These are phyloP conservation scores for Tricholoma bakamatsutake DNA, from an alignment of 768 basidiomycete species.

Conservation along the genomic window DNA sequence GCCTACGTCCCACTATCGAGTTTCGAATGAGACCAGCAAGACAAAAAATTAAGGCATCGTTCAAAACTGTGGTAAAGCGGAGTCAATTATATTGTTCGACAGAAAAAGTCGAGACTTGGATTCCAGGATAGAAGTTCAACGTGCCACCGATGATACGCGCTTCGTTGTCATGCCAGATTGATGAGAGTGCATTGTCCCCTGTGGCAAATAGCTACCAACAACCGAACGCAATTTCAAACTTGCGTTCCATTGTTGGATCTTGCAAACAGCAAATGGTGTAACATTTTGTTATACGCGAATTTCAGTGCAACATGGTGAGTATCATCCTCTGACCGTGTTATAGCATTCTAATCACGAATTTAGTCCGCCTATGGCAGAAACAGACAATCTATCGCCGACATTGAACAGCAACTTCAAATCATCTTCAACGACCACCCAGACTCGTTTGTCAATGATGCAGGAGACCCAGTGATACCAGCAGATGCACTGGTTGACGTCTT, in stretches of 20 bases:
- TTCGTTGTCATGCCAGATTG: neutral
- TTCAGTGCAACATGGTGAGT: conserved; percentile 8
- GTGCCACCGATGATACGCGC: no score
- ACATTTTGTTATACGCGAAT: conserved; percentile 4
- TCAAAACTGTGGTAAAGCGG: no score
- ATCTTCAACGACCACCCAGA: conserved; percentile 65
- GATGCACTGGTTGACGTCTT: conserved; percentile 69
- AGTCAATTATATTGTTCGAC: no score
- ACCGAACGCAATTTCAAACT: neutral
- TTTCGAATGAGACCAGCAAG: no score
- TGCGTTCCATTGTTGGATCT: conserved; percentile 1
- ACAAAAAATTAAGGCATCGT: no score
- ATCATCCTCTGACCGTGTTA: neutral
- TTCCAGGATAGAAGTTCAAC: no score
- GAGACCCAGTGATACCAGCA: conserved; percentile 63
- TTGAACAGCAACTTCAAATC: conserved; percentile 60
- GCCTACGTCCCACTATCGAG: no score
- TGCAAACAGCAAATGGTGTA: conserved; percentile 18
- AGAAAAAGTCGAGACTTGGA: no score
- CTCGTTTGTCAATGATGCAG: conserved; percentile 49
- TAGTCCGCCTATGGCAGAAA: conserved; percentile 44
- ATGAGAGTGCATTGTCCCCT: neutral
- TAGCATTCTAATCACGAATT: neutral
- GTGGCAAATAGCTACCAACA: neutral
- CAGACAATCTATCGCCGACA: conserved; percentile 65